Evolutionary conservation across 1,284 basidiomycete species (phyloP).

Genomic region (Sanghuangporus baumii): DNA sequence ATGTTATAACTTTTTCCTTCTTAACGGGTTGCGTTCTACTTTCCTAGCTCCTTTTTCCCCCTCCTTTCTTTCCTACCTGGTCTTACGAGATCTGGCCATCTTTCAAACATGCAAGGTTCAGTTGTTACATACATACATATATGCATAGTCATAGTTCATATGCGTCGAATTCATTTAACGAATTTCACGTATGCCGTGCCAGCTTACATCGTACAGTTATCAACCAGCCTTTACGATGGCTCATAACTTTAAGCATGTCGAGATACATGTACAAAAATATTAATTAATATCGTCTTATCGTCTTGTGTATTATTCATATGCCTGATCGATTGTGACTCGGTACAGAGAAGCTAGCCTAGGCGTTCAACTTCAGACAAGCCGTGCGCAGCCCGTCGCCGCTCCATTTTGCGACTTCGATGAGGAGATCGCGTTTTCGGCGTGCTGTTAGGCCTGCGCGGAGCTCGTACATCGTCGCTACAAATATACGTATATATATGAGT

Average conservation of each 20-base stretch:
- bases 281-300: too few relatives aligned
- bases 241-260: too few relatives aligned
- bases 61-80: background rate
- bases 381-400: constrained; percentile 73
- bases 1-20: background rate
- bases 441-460: constrained; percentile 62
- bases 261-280: too few relatives aligned
- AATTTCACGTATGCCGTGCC: too few relatives aligned
- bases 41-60: background rate
- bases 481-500: constrained; percentile 5
- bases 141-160: too few relatives aligned
- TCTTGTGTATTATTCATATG: background rate
- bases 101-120: background rate
- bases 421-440: constrained; percentile 66
- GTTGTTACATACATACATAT: too few relatives aligned
- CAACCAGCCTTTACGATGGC: too few relatives aligned
- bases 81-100: background rate
- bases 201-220: too few relatives aligned
- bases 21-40: background rate
- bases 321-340: background rate
- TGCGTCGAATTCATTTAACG: too few relatives aligned
- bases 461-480: constrained; percentile 74
- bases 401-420: constrained; percentile 74
- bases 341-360: background rate
- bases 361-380: constrained; percentile 73